These are phyloP conservation scores for Acanthamoeba triangularis DNA, from an alignment of 208 protist species.

Conservation along the genomic window DNA sequence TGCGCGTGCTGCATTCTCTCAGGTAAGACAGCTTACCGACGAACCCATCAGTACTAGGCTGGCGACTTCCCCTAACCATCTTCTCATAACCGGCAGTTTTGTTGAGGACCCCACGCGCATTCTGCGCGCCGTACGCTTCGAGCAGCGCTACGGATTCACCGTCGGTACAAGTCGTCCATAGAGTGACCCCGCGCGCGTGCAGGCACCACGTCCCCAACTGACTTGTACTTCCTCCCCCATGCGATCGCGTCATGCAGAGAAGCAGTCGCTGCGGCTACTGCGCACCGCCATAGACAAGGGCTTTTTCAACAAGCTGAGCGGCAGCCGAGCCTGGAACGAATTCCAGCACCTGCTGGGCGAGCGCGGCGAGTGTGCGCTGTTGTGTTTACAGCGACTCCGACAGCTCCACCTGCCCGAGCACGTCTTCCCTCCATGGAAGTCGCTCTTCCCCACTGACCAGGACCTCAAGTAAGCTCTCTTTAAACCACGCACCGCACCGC, in stretches of 20 bases:
- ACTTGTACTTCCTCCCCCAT: background rate
- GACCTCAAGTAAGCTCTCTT: background rate
- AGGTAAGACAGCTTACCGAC: background rate
- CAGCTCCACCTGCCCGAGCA: slow-evolving; percentile 47
- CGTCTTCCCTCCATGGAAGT: background rate
- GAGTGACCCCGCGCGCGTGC: too few species aligned
- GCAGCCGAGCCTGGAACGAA: slow-evolving; percentile 13
- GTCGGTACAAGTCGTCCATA: too few species aligned
- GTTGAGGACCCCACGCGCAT: slow-evolving; percentile 74
- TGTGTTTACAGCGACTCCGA: background rate
- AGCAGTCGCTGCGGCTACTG: slow-evolving; percentile 24
- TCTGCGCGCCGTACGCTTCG: slow-evolving; percentile 66
- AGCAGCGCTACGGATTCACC: slow-evolving; percentile 61
- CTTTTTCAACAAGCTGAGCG: slow-evolving; percentile 58
- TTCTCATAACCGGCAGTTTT: background rate
- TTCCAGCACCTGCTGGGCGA: slow-evolving; percentile 37
- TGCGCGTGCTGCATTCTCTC: slow-evolving; percentile 72
- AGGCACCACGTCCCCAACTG: background rate
- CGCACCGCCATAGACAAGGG: slow-evolving; percentile 11
- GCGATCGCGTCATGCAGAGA: background rate
- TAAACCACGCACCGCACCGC: too few species aligned
- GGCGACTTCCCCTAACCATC: too few species aligned
- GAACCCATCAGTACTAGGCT: too few species aligned
- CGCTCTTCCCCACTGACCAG: background rate
- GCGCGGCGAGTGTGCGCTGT: background rate